Conservation (phyloP, 208 protist genomes). For the Crithidia sp. region DNA sequence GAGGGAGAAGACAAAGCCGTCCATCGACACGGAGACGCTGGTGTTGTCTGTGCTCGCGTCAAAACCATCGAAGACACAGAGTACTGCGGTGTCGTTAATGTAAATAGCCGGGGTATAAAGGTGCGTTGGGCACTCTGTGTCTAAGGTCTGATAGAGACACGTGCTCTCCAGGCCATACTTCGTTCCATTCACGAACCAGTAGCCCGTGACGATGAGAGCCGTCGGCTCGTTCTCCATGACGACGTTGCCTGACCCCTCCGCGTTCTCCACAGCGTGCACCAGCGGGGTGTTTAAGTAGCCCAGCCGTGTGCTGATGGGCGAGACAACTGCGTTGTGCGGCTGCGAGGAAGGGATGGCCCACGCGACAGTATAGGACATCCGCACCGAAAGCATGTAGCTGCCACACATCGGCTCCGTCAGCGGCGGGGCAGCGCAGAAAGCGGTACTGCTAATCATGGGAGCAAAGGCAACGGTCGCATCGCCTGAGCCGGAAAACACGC, state of each 20-base stretch:
- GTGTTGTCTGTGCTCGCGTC: neutral
- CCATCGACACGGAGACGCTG: conserved; percentile 8
- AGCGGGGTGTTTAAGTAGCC: neutral
- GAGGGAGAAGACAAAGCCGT: neutral
- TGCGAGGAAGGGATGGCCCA: conserved; percentile 10
- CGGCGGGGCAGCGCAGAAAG: neutral
- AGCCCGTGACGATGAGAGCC: neutral
- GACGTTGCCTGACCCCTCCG: neutral
- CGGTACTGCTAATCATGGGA: neutral
- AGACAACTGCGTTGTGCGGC: conserved; percentile 12
- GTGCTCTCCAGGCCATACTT: neutral
- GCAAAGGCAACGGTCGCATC: neutral
- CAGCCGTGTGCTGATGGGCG: neutral
- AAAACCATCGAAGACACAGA: neutral
- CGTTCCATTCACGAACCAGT: neutral
- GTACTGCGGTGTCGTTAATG: neutral
- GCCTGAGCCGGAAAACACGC: neutral
- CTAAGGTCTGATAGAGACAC: neutral
- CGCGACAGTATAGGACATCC: conserved; percentile 1
- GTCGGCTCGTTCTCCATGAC: neutral
- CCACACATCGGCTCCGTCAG: neutral
- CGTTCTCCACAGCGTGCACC: neutral
- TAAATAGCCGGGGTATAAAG: neutral
- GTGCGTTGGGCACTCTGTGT: neutral
- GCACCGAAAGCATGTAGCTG: neutral